Percentiles rank a stretch among this genome's conserved stretches.
These are phyloP conservation scores for Backusella tuberculispora DNA, from an alignment of 192 early-diverging fungal genomes.

Conservation along the genomic window DNA sequence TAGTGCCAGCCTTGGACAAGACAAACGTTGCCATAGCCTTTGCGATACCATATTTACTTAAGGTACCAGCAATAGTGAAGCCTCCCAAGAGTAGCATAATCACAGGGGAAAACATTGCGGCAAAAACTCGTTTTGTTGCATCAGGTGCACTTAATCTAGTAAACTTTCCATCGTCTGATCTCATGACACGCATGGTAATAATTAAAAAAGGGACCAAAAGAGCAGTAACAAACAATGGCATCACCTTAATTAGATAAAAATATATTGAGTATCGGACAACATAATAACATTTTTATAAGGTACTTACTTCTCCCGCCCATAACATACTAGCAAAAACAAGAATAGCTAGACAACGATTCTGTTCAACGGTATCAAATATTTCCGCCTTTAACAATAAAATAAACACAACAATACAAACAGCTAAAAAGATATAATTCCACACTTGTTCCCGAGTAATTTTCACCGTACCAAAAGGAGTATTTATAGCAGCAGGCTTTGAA, in stretches of 20 bases:
- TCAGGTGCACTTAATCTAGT: constrained; percentile 71
- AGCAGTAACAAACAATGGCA: constrained; percentile 93
- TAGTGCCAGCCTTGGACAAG: constrained; percentile 84
- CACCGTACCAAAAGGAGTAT: constrained; percentile 54
- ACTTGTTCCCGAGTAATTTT: constrained; percentile 50
- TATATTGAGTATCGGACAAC: not conserved
- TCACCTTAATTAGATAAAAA: constrained; percentile 48
- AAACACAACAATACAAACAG: constrained; percentile 61
- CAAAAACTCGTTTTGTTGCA: constrained; percentile 85
- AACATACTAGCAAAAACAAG: constrained; percentile 86
- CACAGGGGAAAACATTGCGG: constrained; percentile 93
- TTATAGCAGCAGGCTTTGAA: constrained; percentile 28
- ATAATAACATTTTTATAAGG: not conserved
- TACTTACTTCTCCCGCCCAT: constrained; percentile 88
- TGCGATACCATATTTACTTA: constrained; percentile 96
- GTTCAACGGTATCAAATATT: constrained; percentile 72
- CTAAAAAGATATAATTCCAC: constrained; percentile 36
- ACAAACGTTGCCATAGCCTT: constrained; percentile 86
- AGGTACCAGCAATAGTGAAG: constrained; percentile 89
- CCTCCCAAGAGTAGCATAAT: constrained; percentile 96
- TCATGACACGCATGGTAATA: constrained; percentile 83
- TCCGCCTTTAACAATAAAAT: constrained; percentile 55
- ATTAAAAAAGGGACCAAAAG: constrained; percentile 86
- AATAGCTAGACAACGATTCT: constrained; percentile 90
- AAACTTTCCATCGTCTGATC: constrained; percentile 54